Base-by-base conservation (phyloP, 805 yeast species). In the Ogataea saltuana region DNA sequence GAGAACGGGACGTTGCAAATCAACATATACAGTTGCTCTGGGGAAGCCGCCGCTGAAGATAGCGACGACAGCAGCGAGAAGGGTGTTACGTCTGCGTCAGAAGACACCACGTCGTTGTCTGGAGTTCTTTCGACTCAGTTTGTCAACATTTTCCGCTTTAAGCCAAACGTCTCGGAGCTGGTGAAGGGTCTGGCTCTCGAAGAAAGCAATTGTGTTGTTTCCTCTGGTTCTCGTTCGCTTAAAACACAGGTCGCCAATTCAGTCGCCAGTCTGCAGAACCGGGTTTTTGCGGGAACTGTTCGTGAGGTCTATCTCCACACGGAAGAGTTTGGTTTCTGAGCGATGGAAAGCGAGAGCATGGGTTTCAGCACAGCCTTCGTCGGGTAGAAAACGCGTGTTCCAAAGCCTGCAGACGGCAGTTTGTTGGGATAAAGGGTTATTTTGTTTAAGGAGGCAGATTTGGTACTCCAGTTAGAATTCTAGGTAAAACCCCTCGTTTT, bases 251-350 rank as follows among this genome's bases (percentile, higher is more conserved):
- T 69, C 22, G 71, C 75, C 11, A 63, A 62, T 31, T 61, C 63
- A 0, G 72, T 68, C 6, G 71, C 81, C 1, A 17, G 56, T 1
- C 42, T 73, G 10, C 83, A 77, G 50, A 62, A 54, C 16, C 61
- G 59, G 30, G 58, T 67, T 2, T 44, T 53, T 25, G 27, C 43
- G 46, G 47, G 53, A 1, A 42, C 49, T 4, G 58, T 72, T 11
- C 70, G 69, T 33, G 81, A 77, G 52, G 60, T 76, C 11, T 75
- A 67, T 42, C 54, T 77, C 22, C 80, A 76, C 47, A 72, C 80
- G 0, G 83, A 77, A 52, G 60, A 71, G 26, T 77, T 74, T 54
- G 76, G 78, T 1, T 76, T 69, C 65, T 68, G 41, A 38, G 16
- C 4, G 6, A 6, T 25, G 10, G 28, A 5, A 13, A 13, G 25